Conservation (phyloP, 768 basidiomycete genomes). For the Phylloporus arenicola region DNA sequence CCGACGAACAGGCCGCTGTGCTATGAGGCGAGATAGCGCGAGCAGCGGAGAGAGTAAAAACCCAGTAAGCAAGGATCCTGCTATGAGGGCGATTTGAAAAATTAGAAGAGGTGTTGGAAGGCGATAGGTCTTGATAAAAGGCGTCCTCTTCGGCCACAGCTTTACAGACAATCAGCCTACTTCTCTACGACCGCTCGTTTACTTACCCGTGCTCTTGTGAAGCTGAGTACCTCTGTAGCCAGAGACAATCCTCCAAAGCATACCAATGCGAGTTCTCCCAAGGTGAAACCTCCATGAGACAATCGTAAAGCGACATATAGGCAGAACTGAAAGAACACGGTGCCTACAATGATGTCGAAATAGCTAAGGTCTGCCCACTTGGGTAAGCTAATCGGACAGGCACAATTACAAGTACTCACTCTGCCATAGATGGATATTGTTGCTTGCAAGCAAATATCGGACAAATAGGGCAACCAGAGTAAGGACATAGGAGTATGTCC, state of each 20-base stretch:
- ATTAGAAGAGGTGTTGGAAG: slow-evolving; percentile 87
- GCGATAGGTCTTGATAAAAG: slow-evolving; percentile 87
- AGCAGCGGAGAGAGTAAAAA: slow-evolving; percentile 93
- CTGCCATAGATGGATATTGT: slow-evolving; percentile 59
- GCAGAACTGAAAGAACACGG: slow-evolving; percentile 86
- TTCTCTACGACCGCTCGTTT: neutral
- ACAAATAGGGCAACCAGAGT: slow-evolving; percentile 46
- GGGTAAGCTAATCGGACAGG: neutral
- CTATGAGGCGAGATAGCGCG: slow-evolving; percentile 85
- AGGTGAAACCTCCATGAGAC: slow-evolving; percentile 90
- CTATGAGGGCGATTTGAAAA: slow-evolving; percentile 89
- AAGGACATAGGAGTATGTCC: slow-evolving; percentile 55
- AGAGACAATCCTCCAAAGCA: slow-evolving; percentile 84
- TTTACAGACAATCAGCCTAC: slow-evolving; percentile 25
- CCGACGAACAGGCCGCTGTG: slow-evolving; percentile 77
- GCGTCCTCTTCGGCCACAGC: slow-evolving; percentile 77
- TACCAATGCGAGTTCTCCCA: slow-evolving; percentile 89
- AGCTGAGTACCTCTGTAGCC: slow-evolving; percentile 78
- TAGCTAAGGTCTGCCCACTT: slow-evolving; percentile 59
- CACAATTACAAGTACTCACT: slow-evolving; percentile 40
- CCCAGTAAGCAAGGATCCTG: slow-evolving; percentile 87
- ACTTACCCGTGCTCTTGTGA: slow-evolving; percentile 78
- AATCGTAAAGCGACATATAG: slow-evolving; percentile 85
- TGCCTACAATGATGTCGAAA: slow-evolving; percentile 66
- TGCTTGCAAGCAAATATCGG: slow-evolving; percentile 40